These are phyloP conservation scores for Glutinoglossum americanum DNA, from an alignment of 495 filamentous ascomycete species.

Conservation along the genomic window DNA sequence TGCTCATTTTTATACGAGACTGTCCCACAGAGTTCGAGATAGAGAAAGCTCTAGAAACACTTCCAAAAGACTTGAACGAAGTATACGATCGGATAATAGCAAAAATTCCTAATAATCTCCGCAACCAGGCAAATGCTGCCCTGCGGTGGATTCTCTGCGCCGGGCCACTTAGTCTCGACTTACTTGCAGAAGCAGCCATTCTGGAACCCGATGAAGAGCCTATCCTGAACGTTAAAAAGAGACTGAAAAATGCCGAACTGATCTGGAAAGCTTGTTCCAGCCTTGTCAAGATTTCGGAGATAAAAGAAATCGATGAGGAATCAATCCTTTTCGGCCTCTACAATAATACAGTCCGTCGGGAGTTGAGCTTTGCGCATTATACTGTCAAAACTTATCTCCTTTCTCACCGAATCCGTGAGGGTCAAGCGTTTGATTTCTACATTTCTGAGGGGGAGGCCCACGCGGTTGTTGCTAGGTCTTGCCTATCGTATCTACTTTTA, in stretches of 20 bases:
- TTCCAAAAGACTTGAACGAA: conserved; percentile 18
- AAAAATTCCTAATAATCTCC: conserved; percentile 11
- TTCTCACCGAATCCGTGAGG: conserved; percentile 2
- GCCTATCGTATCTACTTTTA: conserved; percentile 13
- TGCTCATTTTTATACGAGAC: conserved; percentile 18
- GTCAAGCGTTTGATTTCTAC: background rate
- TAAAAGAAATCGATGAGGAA: background rate
- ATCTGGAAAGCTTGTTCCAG: conserved; percentile 4
- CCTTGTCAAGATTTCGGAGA: conserved; percentile 3
- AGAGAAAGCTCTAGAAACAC: conserved; percentile 13
- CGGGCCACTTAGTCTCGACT: background rate
- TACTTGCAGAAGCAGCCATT: background rate
- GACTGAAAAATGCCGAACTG: conserved; percentile 6
- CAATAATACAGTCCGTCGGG: background rate
- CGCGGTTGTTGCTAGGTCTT: conserved; percentile 10
- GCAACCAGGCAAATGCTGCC: conserved; percentile 10
- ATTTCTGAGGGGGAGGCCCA: conserved; percentile 9
- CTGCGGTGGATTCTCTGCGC: conserved; percentile 16
- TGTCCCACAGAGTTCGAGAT: conserved; percentile 8
- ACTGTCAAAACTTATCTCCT: conserved; percentile 13
- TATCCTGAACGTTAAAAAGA: background rate
- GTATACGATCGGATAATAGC: conserved; percentile 19
- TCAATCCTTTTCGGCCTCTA: background rate
- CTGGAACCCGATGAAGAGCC: background rate
- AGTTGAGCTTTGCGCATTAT: conserved; percentile 10